These are phyloP conservation scores for Achaetomium macrosporum DNA, from an alignment of 2,329 filamentous ascomycete species.

Conservation along the genomic window DNA sequence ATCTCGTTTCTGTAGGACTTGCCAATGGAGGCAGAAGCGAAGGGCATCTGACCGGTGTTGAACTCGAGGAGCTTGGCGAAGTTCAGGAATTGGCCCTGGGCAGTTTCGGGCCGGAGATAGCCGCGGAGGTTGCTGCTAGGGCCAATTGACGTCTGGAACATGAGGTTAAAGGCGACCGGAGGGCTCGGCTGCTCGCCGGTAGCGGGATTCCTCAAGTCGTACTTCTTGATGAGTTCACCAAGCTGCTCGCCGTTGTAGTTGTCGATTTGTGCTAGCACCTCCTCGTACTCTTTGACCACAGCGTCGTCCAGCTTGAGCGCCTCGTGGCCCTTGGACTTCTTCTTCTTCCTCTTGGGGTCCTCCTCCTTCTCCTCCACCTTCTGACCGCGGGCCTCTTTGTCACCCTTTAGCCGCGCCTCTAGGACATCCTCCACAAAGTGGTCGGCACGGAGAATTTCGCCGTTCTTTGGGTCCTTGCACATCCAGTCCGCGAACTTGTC, in stretches of 20 bases:
- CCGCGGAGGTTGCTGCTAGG: conserved; percentile 82
- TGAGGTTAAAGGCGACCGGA: conserved; percentile 92
- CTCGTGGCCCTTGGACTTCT: conserved; percentile 75
- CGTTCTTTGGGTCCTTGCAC: conserved; percentile 97
- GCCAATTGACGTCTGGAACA: conserved; percentile 96
- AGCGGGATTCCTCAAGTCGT: conserved; percentile 81
- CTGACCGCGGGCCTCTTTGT: conserved; percentile 86
- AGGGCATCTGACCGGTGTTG: conserved; percentile 92
- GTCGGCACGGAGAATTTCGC: conserved; percentile 92
- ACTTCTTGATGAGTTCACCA: conserved; percentile 81
- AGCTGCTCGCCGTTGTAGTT: conserved; percentile 88
- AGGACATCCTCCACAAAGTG: conserved; percentile 95
- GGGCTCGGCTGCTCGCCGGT: conserved; percentile 71
- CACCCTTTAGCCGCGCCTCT: conserved; percentile 76
- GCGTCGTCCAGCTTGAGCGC: conserved; percentile 82
- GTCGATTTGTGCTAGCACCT: conserved; percentile 86
- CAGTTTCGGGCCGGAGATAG: conserved; percentile 88
- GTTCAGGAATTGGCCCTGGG: conserved; percentile 96
- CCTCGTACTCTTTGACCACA: conserved; percentile 83
- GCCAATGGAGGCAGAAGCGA: conserved; percentile 93
- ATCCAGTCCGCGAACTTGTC: conserved; percentile 99
- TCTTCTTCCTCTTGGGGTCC: conserved; percentile 68
- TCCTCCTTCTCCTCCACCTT: conserved; percentile 73
- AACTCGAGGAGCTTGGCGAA: conserved; percentile 95
- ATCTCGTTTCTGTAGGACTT: conserved; percentile 99